Percentiles rank a stretch among this genome's conserved stretches.
phyloP scores from a whole-genome alignment of 768 basidiomycete species.

The Boletales sp. region DNA sequence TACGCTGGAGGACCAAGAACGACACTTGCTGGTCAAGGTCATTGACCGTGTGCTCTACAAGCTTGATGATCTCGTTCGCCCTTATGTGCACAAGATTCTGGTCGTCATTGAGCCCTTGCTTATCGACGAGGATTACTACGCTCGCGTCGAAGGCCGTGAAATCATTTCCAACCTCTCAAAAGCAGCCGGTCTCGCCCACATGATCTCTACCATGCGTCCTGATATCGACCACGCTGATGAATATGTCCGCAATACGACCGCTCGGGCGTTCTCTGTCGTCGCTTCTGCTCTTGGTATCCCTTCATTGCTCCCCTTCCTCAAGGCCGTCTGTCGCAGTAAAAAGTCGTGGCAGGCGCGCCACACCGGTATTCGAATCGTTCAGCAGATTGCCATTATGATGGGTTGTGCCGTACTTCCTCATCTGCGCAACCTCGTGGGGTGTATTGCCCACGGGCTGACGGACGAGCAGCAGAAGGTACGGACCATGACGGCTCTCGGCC shows the following conservation, averaged over 20 bases:
- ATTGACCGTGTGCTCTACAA: conserved; percentile 99
- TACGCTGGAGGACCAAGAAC: conserved; percentile 96
- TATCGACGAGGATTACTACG: conserved; percentile 97
- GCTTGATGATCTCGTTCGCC: conserved; percentile 96
- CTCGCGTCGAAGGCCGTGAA: conserved; percentile 96
- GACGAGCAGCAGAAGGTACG: conserved; percentile 81
- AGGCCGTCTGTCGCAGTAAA: conserved; percentile 97
- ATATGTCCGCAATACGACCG: conserved; percentile 98
- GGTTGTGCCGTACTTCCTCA: conserved; percentile 98
- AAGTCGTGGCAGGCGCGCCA: conserved; percentile 99
- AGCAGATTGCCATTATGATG: conserved; percentile 99
- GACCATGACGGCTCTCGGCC: conserved; percentile 73
- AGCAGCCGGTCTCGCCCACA: conserved; percentile 97
- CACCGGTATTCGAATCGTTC: conserved; percentile 98
- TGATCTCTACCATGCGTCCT: conserved; percentile 99
- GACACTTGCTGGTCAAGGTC: conserved; percentile 96
- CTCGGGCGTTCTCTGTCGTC: conserved; percentile 97
- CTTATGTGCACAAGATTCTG: conserved; percentile 98
- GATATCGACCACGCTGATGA: conserved; percentile 99
- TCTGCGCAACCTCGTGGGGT: conserved; percentile 92
- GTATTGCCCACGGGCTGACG: conserved; percentile 80
- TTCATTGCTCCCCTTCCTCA: conserved; percentile 94
- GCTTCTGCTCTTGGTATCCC: conserved; percentile 98
- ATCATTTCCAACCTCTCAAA: conserved; percentile 99
- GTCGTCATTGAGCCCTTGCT: conserved; percentile 99